Evolutionary conservation across 2,329 filamentous ascomycete species (phyloP), one percentile per base, ranked within the genome.

Genomic region (Alternaria infectoria): DNA sequence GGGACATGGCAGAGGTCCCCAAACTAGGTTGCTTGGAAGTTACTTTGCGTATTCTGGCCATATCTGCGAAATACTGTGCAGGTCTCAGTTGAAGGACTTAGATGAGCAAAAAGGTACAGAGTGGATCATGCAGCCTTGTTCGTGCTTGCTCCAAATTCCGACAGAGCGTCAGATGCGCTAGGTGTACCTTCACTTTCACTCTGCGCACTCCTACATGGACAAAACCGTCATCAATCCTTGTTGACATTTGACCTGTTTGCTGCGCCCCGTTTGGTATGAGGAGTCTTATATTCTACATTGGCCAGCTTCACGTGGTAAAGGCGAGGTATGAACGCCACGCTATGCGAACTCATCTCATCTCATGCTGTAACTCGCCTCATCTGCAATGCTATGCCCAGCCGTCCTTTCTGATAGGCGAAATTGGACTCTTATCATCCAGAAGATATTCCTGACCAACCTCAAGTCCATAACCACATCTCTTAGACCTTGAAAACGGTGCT

Each of bases 401-500:
- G 4, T 32, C 15, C 19, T 4, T 11, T 12, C 43, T 15, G 21
- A 30, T 17, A 13, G 43, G 13, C 9, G 19, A 19, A 26, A 21
- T 26, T 9, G 13, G 6, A 4, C 3, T 36, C 9, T 52, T 40
- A 5, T 23, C 19, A 25, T n/a, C 21, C 6, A 12, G 11, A 12
- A 19, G 2, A 25, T 12, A 30, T 23, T 19, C 36, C 11, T 15
- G 32, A 23, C 15, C 26, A n/a, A 4, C 15, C 10, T n/a, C 13
- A 36, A 25, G 10, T 10, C 1, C 6, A 26, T n/a, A 7, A 6
- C 8, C 12, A 15, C 15, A 19, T 21, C 17, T 12, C 13, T 21
- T 64, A 79, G 15, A 87, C 74, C 59, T 79, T 82, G 67, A 87
- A 81, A 68, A 87, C 86, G 44, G 81, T 82, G 50, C 80, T 86